phyloP scores from a whole-genome alignment of 345 rosid species.

The Murraya paniculata region DNA sequence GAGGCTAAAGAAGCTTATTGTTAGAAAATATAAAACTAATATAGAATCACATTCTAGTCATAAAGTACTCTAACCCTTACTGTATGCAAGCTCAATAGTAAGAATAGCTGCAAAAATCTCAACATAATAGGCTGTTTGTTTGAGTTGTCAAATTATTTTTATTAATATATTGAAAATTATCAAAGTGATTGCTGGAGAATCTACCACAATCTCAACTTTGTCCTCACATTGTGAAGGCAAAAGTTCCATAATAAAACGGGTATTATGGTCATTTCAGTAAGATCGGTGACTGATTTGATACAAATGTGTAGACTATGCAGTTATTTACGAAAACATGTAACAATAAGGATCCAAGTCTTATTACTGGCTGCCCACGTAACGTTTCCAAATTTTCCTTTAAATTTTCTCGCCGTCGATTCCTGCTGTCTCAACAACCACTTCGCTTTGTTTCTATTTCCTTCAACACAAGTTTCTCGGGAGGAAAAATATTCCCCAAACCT shows the following conservation, averaged over 20 bases:
- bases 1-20: fast-evolving
- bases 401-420: not conserved
- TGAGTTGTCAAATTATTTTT: too few relatives aligned
- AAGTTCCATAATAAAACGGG: too few relatives aligned
- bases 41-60: too few relatives aligned
- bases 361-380: not conserved
- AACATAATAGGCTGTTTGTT: too few relatives aligned
- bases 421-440: not conserved
- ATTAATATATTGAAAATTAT: too few relatives aligned
- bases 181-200: too few relatives aligned
- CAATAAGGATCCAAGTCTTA: not conserved
- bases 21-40: too few relatives aligned
- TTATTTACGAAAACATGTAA: not conserved
- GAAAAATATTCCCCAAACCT: not conserved
- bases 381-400: constrained; percentile 3
- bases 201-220: too few relatives aligned
- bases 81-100: too few relatives aligned
- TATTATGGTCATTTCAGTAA: too few relatives aligned
- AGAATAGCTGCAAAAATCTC: too few relatives aligned
- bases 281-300: not conserved
- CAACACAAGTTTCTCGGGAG: not conserved
- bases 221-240: too few relatives aligned
- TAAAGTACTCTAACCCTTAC: fast-evolving
- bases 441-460: not conserved
- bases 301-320: not conserved